These are phyloP conservation scores for Umbellularia californica DNA, from an alignment of 164 flowering plant species.

Conservation along the genomic window DNA sequence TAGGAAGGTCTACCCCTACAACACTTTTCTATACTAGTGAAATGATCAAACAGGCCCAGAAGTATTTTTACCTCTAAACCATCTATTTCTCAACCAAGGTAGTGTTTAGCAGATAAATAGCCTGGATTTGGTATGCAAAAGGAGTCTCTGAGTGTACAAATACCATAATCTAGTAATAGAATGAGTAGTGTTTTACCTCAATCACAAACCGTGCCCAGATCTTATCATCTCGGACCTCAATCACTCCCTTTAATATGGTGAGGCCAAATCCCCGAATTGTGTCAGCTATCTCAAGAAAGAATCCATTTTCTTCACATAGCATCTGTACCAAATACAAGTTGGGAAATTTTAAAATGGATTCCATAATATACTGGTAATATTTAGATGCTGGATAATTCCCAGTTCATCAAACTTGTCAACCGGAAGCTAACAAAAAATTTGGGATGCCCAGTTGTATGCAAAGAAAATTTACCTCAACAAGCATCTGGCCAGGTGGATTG, in stretches of 20 bases:
- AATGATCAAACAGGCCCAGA: too few relatives aligned
- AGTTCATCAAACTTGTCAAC: background rate
- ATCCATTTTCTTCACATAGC: constrained; percentile 78
- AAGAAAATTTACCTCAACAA: constrained; percentile 56
- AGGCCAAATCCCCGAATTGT: constrained; percentile 69
- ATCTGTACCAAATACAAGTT: constrained; percentile 42
- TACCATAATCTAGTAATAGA: background rate
- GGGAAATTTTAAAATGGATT: background rate
- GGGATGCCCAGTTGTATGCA: background rate
- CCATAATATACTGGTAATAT: background rate
- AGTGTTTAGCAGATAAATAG: background rate
- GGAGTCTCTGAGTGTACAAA: background rate
- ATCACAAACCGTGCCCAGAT: constrained; percentile 80
- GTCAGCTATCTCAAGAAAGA: constrained; percentile 86
- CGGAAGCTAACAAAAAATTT: background rate
- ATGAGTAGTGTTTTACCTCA: constrained; percentile 47
- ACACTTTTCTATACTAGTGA: too few relatives aligned
- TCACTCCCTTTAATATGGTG: constrained; percentile 74
- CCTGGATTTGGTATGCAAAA: background rate
- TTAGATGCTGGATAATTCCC: background rate
- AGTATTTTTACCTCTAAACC: too few relatives aligned
- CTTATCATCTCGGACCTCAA: constrained; percentile 59
- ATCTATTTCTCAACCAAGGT: background rate
- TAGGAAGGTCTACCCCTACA: too few relatives aligned
- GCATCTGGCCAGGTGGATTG: constrained; percentile 74